Evolutionary conservation across 345 rosid species (phyloP).

Genomic region (Rubroshorea leprosula): DNA sequence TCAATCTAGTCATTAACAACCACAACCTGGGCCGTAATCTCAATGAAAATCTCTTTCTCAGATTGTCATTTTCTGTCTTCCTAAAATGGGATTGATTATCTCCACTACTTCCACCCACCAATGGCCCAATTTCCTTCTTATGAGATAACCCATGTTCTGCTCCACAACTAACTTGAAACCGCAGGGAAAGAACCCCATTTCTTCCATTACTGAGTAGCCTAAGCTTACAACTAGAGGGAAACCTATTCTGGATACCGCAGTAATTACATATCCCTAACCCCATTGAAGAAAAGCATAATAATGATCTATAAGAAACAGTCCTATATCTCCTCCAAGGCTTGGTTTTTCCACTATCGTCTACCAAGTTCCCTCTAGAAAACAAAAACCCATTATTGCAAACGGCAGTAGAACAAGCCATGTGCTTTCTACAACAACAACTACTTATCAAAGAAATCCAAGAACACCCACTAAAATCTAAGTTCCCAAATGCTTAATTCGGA

Average conservation of each 20-base stretch:
- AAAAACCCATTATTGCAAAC: conserved; percentile 52
- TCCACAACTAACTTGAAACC: conserved; percentile 29
- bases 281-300: conserved; percentile 18
- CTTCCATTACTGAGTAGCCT: conserved; percentile 28
- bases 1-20: conserved; percentile 40
- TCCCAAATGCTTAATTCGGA: neutral
- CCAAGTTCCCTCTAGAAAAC: conserved; percentile 19
- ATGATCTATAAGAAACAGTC: conserved; percentile 24
- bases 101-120: conserved; percentile 28
- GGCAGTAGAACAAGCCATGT: conserved; percentile 52
- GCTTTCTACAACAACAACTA: conserved; percentile 8
- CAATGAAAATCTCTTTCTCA: conserved; percentile 43
- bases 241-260: conserved; percentile 24
- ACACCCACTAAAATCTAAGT: neutral
- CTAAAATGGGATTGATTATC: conserved; percentile 25
- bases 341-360: conserved; percentile 21
- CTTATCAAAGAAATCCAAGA: conserved; percentile 11
- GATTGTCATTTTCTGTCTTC: conserved; percentile 23
- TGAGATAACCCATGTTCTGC: conserved; percentile 32
- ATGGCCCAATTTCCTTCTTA: conserved; percentile 34
- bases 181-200: conserved; percentile 18
- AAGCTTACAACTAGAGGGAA: conserved; percentile 29
- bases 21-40: conserved; percentile 73
- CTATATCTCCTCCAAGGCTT: conserved; percentile 23
- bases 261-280: conserved; percentile 15